A percentile compares a stretch with the other conserved stretches of the same genome.
Conservation (phyloP, 2,329 filamentous ascomycete genomes). For the Colletotrichum viniferum region DNA sequence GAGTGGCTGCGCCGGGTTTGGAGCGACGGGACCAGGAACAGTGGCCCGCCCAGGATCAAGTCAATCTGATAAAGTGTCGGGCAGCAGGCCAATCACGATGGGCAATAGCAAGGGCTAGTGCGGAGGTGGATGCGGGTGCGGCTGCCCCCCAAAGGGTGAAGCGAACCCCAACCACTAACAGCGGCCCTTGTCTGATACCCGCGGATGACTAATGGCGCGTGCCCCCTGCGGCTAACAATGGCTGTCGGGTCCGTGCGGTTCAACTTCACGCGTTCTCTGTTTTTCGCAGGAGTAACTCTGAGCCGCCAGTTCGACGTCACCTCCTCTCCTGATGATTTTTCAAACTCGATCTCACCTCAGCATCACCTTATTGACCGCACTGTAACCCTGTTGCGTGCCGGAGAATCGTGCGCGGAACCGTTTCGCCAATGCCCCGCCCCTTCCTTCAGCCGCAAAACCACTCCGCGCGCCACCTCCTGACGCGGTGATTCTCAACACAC, state of each 20-base stretch:
- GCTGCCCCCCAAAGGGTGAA: constrained; percentile 5
- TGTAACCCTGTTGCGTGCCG: constrained; percentile 22
- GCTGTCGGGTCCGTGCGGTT: constrained; percentile 32
- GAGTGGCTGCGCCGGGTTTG: background rate
- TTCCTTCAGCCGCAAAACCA: constrained; percentile 20
- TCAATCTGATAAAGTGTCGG: constrained; percentile 7
- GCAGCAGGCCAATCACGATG: background rate
- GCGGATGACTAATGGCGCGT: constrained; percentile 22
- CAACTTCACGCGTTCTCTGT: constrained; percentile 47
- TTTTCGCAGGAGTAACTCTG: constrained; percentile 35
- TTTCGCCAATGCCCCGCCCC: constrained; percentile 23
- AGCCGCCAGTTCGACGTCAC: constrained; percentile 38
- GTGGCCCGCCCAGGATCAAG: constrained; percentile 7
- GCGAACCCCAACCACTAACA: background rate
- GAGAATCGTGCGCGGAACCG: constrained; percentile 18
- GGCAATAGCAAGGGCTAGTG: background rate
- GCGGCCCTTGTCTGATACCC: background rate
- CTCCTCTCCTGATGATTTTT: constrained; percentile 30
- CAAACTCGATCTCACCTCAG: constrained; percentile 10
- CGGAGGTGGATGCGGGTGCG: constrained; percentile 12
- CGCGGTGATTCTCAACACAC: constrained; percentile 25
- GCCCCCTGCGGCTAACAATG: constrained; percentile 18
- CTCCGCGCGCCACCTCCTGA: constrained; percentile 26
- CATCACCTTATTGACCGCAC: constrained; percentile 14
- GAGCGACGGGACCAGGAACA: background rate